Evolutionary conservation across 495 filamentous ascomycete species (phyloP), one percentile per base, ranked within the genome.

Genomic region (Aspergillus haitiensis): DNA sequence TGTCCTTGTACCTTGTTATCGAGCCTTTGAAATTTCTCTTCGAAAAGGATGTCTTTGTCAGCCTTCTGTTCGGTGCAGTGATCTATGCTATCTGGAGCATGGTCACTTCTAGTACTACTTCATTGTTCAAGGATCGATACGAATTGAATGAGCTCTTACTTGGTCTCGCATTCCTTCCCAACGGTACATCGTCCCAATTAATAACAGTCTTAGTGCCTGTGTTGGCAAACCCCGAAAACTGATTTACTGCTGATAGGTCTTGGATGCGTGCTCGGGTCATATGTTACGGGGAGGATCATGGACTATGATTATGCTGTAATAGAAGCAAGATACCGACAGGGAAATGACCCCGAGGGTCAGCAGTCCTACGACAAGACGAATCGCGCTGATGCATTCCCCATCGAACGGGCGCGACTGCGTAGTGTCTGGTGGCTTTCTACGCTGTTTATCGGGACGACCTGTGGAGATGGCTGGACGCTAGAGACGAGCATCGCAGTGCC

Each of bases 391-490:
- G 46, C 67, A 10, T 78, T 82, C 35, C 81, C 81, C 0, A 69
- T 84, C 34, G 79, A 83, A 65, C 71, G 70, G 37, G 78, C 78
- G 5, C 77, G 81, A 1, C 71, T 83, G 0, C 67, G 78, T 50
- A 68, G 79, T n/a, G 66, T 73, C 2, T 65, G 79, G 6, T 58
- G 75, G 0, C 71, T 69, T 40, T 63, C 82, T 1, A 18, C 65
- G 1, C 39, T 81, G 0, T 84, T 82, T 32, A 68, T 75, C 11
- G 55, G 70, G 5, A 75, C 74, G 0, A 69, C 78, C 11, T 68
- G 84, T 35, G 74, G 77, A 5, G 88, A 82, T 50, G 86, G 82
- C 18, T 88, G 86, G 86, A 80, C 80, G 1, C 65, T 88, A 2
- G 70, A 84, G 39, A 76, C 51, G 33, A 59, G 21, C 42, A 53